These are phyloP conservation scores for Punica granatum DNA, from an alignment of 345 rosid genomes.

Conservation along the genomic window DNA sequence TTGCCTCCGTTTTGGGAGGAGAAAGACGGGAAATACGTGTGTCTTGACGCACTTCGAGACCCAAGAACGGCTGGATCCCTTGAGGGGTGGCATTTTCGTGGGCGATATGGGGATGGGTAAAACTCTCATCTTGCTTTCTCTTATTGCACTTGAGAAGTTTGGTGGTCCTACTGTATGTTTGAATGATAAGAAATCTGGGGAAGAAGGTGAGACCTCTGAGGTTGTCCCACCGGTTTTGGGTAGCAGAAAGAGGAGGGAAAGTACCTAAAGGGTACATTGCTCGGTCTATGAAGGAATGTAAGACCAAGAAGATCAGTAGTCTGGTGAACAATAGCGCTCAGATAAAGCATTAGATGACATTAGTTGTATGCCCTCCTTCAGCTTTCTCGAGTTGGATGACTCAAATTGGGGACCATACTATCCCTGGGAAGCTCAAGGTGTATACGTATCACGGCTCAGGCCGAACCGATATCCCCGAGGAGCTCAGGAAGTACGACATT, in stretches of 20 bases:
- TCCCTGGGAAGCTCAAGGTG: slow-evolving; percentile 50
- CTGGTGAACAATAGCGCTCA: background rate
- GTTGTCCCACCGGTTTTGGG: background rate
- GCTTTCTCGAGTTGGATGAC: slow-evolving; percentile 80
- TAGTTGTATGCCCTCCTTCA: slow-evolving; percentile 80
- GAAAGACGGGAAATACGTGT: slow-evolving; percentile 48
- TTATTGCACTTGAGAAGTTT: slow-evolving; percentile 67
- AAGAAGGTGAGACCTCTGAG: slow-evolving; percentile 7
- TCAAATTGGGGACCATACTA: slow-evolving; percentile 65
- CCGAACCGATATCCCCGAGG: slow-evolving; percentile 44
- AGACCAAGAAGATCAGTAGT: background rate
- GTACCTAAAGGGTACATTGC: slow-evolving; percentile 7
- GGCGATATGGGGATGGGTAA: slow-evolving; percentile 95
- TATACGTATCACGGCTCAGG: slow-evolving; percentile 59
- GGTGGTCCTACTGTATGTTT: slow-evolving; percentile 4
- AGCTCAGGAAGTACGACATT: slow-evolving; percentile 61
- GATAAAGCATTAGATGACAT: slow-evolving; percentile 27
- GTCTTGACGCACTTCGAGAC: slow-evolving; percentile 56
- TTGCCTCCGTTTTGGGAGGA: slow-evolving; percentile 92
- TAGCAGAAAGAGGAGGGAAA: slow-evolving; percentile 48
- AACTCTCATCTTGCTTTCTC: slow-evolving; percentile 73
- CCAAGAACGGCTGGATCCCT: slow-evolving; percentile 47
- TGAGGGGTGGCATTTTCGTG: slow-evolving; percentile 79
- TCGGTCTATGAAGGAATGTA: background rate
- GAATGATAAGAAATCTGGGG: slow-evolving; percentile 14